Percentiles rank a stretch among this genome's conserved stretches.
phyloP scores from a whole-genome alignment of 495 filamentous ascomycete species.

The Neurospora sp. region DNA sequence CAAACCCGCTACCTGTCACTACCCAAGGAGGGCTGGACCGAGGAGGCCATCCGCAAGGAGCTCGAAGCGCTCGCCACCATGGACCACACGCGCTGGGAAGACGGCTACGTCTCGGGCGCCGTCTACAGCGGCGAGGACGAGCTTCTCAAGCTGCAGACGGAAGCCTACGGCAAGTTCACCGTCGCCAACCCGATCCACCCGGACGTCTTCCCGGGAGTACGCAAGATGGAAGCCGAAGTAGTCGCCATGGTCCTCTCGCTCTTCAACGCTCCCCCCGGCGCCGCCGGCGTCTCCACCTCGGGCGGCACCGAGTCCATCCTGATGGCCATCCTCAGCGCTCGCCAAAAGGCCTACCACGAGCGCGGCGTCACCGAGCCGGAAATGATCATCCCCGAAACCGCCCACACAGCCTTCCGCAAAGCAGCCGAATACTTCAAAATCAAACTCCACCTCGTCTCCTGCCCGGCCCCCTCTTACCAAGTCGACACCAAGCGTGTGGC shows the following conservation, averaged over 20 bases:
- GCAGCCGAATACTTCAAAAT: constrained; percentile 92
- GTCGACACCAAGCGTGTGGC: constrained; percentile 67
- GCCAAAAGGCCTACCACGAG: constrained; percentile 79
- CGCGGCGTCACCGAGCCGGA: constrained; percentile 86
- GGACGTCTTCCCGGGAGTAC: constrained; percentile 93
- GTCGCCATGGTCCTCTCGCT: constrained; percentile 90
- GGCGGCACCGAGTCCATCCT: constrained; percentile 95
- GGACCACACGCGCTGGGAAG: constrained; percentile 95
- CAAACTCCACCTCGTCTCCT: constrained; percentile 81
- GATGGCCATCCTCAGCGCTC: constrained; percentile 81
- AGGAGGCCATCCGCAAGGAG: constrained; percentile 70
- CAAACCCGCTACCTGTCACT: constrained; percentile 65
- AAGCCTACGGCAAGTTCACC: constrained; percentile 86
- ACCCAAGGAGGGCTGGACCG: constrained; percentile 77
- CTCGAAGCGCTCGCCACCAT: constrained; percentile 68
- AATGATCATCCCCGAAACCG: constrained; percentile 94
- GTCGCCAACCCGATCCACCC: constrained; percentile 99
- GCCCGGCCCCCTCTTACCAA: constrained; percentile 76
- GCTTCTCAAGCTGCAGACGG: constrained; percentile 73
- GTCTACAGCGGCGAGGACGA: constrained; percentile 93
- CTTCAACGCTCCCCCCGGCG: constrained; percentile 81
- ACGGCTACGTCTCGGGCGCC: constrained; percentile 86
- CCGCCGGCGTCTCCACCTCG: constrained; percentile 81
- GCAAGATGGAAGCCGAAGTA: constrained; percentile 99
- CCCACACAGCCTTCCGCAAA: constrained; percentile 93